Percentiles rank a stretch among this genome's conserved stretches.
Conservation (phyloP, 768 basidiomycete genomes). For the Trametes cinnabarina region DNA sequence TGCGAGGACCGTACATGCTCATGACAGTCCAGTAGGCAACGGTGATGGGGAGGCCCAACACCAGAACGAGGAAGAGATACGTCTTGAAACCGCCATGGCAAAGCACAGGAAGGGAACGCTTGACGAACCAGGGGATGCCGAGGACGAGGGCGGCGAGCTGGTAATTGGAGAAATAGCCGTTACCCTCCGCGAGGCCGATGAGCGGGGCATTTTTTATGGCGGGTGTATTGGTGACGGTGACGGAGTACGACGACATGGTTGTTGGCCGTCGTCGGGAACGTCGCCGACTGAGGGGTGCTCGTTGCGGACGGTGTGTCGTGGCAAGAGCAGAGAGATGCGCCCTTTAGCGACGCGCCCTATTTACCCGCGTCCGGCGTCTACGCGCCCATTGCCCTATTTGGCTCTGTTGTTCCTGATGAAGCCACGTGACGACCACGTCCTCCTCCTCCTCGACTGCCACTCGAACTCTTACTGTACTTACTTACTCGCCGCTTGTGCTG, state of each 20-base stretch:
- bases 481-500: background rate
- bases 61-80: constrained; percentile 73
- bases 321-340: constrained; percentile 4
- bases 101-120: constrained; percentile 78
- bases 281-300: background rate
- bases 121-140: constrained; percentile 80
- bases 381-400: constrained; percentile 5
- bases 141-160: constrained; percentile 78
- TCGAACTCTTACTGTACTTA: background rate
- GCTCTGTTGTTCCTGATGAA: background rate
- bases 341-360: background rate
- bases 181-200: constrained; percentile 81
- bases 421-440: constrained; percentile 17
- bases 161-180: constrained; percentile 76
- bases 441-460: background rate
- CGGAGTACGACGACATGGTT: constrained; percentile 45
- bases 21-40: constrained; percentile 88
- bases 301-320: constrained; percentile 12
- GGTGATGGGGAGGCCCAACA: constrained; percentile 75
- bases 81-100: constrained; percentile 82
- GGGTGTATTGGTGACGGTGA: constrained; percentile 63
- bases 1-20: constrained; percentile 76
- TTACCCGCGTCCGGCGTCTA: constrained; percentile 1
- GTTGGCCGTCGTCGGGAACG: background rate
- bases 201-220: constrained; percentile 86